phyloP scores from a whole-genome alignment of 2,329 filamentous ascomycete species.

The Penicillium sp. region DNA sequence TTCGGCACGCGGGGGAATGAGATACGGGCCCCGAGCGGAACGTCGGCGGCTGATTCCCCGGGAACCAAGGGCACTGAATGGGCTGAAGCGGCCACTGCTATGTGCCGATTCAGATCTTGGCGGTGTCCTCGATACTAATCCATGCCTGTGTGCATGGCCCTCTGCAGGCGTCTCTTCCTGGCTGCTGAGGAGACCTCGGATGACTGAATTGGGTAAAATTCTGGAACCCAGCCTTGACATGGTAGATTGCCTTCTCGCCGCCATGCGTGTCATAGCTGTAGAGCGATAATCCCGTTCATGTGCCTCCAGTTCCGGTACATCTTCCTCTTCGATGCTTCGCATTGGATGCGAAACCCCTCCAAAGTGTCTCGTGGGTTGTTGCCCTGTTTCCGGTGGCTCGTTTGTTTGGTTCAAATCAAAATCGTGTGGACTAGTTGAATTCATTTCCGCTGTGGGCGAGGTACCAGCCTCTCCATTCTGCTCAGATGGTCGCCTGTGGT shows the following conservation, averaged over 20 bases:
- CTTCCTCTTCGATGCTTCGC: constrained; percentile 41
- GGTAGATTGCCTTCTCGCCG: constrained; percentile 45
- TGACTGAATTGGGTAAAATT: constrained; percentile 49
- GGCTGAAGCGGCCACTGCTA: constrained; percentile 39
- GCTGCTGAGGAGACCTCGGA: constrained; percentile 45
- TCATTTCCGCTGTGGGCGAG: constrained; percentile 17
- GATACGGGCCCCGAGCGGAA: constrained; percentile 40
- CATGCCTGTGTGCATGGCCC: constrained; percentile 46
- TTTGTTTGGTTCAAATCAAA: constrained; percentile 9
- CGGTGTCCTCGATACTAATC: constrained; percentile 40
- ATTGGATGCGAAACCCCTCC: constrained; percentile 21
- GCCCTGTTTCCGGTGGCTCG: constrained; percentile 17
- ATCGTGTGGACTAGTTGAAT: constrained; percentile 15
- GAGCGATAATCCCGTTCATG: constrained; percentile 33
- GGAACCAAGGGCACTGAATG: constrained; percentile 41
- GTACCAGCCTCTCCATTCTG: constrained; percentile 24
- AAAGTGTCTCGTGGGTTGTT: constrained; percentile 15
- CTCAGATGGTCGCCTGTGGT: constrained; percentile 29
- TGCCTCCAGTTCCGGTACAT: constrained; percentile 33
- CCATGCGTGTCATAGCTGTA: constrained; percentile 35
- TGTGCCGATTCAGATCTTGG: constrained; percentile 36
- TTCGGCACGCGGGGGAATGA: constrained; percentile 38
- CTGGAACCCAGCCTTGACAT: constrained; percentile 51
- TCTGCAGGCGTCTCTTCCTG: constrained; percentile 49
- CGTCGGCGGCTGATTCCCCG: constrained; percentile 43